Evolutionary conservation across 2,329 filamentous ascomycete genomes (phyloP).

Genomic region (Rutstroemia sp.): DNA sequence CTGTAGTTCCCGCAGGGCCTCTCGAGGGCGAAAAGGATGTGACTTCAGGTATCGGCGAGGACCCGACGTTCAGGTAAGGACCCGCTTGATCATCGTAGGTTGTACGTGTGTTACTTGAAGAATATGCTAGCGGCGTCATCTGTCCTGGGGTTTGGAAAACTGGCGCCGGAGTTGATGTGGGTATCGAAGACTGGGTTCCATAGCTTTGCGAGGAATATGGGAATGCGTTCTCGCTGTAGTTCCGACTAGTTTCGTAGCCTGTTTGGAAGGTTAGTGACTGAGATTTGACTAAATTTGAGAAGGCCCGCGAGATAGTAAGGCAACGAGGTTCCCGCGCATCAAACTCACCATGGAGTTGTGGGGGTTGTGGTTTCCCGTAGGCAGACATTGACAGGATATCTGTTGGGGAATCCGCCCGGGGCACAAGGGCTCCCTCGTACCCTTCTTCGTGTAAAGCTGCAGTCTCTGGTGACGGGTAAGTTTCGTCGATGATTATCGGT

Average conservation of each 20-base stretch:
- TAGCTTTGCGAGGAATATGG: conserved; percentile 42
- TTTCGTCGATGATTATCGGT: conserved; percentile 31
- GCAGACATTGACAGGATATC: conserved; percentile 64
- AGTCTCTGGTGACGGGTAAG: conserved; percentile 30
- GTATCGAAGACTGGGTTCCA: conserved; percentile 39
- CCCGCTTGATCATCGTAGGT: conserved; percentile 56
- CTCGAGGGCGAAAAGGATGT: conserved; percentile 62
- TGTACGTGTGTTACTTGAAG: conserved; percentile 39
- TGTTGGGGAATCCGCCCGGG: conserved; percentile 27
- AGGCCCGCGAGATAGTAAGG: conserved; percentile 2
- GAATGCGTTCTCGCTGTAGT: conserved; percentile 35
- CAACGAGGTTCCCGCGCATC: neutral
- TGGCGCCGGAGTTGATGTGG: conserved; percentile 30
- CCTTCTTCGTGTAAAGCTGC: conserved; percentile 30
- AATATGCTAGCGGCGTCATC: conserved; percentile 30
- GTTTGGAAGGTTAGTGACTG: conserved; percentile 12
- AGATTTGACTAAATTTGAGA: neutral
- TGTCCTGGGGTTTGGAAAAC: conserved; percentile 24
- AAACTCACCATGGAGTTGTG: conserved; percentile 74
- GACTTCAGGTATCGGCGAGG: conserved; percentile 55
- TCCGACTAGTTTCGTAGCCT: conserved; percentile 28
- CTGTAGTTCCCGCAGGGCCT: conserved; percentile 61
- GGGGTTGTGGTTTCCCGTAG: conserved; percentile 68
- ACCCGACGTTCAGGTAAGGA: conserved; percentile 57
- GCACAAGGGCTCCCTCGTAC: conserved; percentile 30